phyloP scores from a whole-genome alignment of 495 filamentous ascomycete species.

The Bacidia gigantensis region DNA sequence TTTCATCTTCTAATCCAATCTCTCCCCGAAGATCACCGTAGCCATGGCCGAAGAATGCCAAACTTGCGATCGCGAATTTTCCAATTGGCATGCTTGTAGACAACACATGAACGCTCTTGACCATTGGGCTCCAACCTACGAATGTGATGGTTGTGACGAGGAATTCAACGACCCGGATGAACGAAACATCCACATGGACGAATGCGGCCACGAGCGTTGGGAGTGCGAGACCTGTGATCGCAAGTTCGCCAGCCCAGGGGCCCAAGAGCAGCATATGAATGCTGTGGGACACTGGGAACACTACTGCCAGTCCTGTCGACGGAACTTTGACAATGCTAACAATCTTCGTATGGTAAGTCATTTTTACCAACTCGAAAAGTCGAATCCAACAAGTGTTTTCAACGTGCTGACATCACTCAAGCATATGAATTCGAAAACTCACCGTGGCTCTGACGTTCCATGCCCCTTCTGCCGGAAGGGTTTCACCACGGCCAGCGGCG shows the following conservation, averaged over 20 bases:
- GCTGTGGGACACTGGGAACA: constrained; percentile 21
- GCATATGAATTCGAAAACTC: constrained; percentile 32
- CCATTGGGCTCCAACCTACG: not conserved
- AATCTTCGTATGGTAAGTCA: constrained; percentile 26
- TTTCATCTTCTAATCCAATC: too few relatives aligned
- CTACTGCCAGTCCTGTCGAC: constrained; percentile 29
- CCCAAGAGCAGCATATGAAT: constrained; percentile 28
- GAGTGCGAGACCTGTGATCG: constrained; percentile 28
- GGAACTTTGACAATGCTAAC: constrained; percentile 27
- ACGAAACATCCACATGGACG: not conserved
- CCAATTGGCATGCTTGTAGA: not conserved
- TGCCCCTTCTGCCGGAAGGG: constrained; percentile 33
- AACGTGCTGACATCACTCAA: constrained; percentile 10
- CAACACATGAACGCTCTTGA: not conserved
- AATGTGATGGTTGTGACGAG: not conserved
- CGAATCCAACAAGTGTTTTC: not conserved
- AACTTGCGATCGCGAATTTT: not conserved
- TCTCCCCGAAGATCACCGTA: too few relatives aligned
- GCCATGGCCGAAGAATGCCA: too few relatives aligned
- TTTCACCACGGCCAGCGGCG: constrained; percentile 31
- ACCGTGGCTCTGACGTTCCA: constrained; percentile 21
- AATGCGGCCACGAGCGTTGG: not conserved
- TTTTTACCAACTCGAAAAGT: not conserved
- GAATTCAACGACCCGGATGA: not conserved
- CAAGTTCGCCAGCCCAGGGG: constrained; percentile 17